Base-by-base conservation (phyloP, 148 eudicot genomes). In the Bassia scoparia region DNA sequence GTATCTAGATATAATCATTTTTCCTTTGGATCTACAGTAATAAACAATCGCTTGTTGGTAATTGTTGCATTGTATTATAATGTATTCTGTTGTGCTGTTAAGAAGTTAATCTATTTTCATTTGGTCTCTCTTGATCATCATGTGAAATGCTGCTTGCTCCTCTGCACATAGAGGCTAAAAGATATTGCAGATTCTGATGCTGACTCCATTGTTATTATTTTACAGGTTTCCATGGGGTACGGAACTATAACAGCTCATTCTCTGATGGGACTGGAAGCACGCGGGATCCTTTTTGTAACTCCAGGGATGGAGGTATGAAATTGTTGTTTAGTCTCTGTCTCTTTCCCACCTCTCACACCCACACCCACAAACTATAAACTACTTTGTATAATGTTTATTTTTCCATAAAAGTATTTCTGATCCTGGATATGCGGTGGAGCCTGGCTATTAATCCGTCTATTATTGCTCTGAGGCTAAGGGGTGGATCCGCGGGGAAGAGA, bases 201-300 rank as follows among this genome's bases (percentile, higher is more conserved):
- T 79, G 62, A 72, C 38, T 20, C 77, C 21, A 44, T 59, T 76
- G 20, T 16, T 41, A 7, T 75, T 12, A 64, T 52, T 76, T 54
- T 63, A 58, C 87, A 95, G 99, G 96, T 95, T 21, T 95, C 99
- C 33, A 85, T 89, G 96, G 99, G 96, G 50, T 74, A 83, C 74
- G 99, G 99, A 68, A 56, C 81, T n/a, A 84, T 87, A 70, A 95
- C 92, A 21, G 81, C 97, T 76, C 84, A 95, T 85, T 88, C 99
- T 61, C 89, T 95, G 44, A 82, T 85, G 92, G 82, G 96, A 83
- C 83, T 95, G 63, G 99, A 95, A 86, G 87, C 99, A 72, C 97
- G 99, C 74, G 99, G 99, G 72, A 84, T 84, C 67, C 88, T 92
- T 43, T 95, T 95, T 81, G 99, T 91, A 75, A 71, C 73, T 73